Conservation (phyloP, 495 filamentous ascomycete genomes). For the Talaromyces trachyspermus region DNA sequence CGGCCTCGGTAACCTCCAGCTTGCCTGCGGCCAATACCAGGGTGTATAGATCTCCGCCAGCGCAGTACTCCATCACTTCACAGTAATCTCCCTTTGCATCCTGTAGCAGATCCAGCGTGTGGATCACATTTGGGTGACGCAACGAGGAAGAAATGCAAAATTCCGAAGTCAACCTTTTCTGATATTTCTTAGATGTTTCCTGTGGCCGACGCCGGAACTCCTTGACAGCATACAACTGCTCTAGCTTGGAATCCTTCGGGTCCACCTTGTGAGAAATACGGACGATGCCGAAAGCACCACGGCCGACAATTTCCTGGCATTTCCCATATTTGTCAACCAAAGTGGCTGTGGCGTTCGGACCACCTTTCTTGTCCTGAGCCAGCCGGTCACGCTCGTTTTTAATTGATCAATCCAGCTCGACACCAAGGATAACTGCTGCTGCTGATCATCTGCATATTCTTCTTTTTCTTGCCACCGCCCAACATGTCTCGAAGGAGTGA, state of each 20-base stretch:
- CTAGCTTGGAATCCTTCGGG: constrained; percentile 66
- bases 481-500: constrained; percentile 83
- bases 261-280: constrained; percentile 96
- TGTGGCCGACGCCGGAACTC: constrained; percentile 92
- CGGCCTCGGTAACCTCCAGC: constrained; percentile 86
- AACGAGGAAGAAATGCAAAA: constrained; percentile 98
- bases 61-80: constrained; percentile 99
- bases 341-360: constrained; percentile 68
- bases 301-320: constrained; percentile 96
- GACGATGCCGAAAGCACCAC: constrained; percentile 94
- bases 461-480: constrained; percentile 67
- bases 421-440: constrained; percentile 87
- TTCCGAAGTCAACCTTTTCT: constrained; percentile 95
- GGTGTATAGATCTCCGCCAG: constrained; percentile 93
- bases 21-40: constrained; percentile 87
- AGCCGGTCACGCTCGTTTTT: constrained; percentile 76
- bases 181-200: constrained; percentile 92
- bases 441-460: constrained; percentile 56
- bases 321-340: constrained; percentile 97
- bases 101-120: constrained; percentile 90
- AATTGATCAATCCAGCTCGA: constrained; percentile 94
- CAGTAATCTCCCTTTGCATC: constrained; percentile 98
- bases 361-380: constrained; percentile 67
- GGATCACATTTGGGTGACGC: constrained; percentile 96
- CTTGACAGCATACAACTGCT: constrained; percentile 96